Evolutionary conservation across 139 green algal species (phyloP).

Genomic region (Coelastrella sp.): DNA sequence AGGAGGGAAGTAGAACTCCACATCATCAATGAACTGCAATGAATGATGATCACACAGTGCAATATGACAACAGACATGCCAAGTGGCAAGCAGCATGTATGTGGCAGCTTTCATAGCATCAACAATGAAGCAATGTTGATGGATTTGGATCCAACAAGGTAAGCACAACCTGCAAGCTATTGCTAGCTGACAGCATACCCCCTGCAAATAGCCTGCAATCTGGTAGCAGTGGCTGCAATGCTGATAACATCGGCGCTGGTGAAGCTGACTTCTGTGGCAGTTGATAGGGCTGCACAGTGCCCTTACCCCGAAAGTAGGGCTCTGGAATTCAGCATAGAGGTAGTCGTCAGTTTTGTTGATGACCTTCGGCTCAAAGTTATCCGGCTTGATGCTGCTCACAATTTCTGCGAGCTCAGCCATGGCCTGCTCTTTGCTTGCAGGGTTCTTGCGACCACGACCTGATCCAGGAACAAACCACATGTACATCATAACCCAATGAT

Average conservation of each 20-base stretch:
- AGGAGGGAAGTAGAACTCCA: constrained; percentile 84
- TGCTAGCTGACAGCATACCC: too few species aligned
- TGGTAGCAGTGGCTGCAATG: background rate
- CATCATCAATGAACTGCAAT: constrained; percentile 91
- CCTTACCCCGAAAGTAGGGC: constrained; percentile 79
- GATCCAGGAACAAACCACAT: constrained; percentile 55
- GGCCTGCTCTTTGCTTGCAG: constrained; percentile 56
- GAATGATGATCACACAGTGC: background rate
- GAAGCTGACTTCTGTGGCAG: too few species aligned
- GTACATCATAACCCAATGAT: background rate
- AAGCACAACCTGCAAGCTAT: too few species aligned
- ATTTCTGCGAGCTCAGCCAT: constrained; percentile 87
- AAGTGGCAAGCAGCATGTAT: background rate
- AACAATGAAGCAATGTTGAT: background rate
- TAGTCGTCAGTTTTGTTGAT: constrained; percentile 90
- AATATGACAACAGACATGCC: background rate
- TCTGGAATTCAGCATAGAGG: constrained; percentile 94
- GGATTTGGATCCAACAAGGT: background rate
- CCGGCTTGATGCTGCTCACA: constrained; percentile 57
- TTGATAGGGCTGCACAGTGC: too few species aligned
- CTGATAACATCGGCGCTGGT: too few species aligned
- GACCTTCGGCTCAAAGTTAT: constrained; percentile 85
- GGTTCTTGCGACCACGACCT: constrained; percentile 75
- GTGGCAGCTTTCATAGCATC: background rate
- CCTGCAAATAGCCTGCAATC: too few species aligned